Percentiles rank a stretch among this genome's conserved stretches.
These are phyloP conservation scores for Gnaphalium uliginosum DNA, from an alignment of 129 eudicot species.

Conservation along the genomic window DNA sequence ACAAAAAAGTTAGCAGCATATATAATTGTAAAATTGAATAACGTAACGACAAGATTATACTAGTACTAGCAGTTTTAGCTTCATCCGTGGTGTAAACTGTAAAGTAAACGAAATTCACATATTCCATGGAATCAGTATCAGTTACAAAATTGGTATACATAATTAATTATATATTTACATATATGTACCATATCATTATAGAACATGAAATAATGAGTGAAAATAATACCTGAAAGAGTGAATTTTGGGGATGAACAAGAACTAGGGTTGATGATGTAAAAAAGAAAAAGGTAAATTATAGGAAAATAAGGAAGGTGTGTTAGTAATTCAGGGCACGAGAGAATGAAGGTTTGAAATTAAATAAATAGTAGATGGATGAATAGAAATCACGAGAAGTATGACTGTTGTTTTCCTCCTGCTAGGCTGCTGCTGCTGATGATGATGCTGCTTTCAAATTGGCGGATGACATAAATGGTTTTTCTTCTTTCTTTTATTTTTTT, in stretches of 20 bases:
- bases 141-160: too few relatives aligned
- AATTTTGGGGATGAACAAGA: slow-evolving; percentile 21
- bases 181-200: not conserved
- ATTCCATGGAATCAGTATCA: not conserved
- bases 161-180: too few relatives aligned
- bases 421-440: not conserved
- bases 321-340: slow-evolving; percentile 35
- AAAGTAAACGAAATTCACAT: not conserved
- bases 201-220: too few relatives aligned
- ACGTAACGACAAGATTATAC: slow-evolving; percentile 7
- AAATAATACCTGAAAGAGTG: slow-evolving; percentile 22
- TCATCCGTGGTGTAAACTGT: slow-evolving; percentile 9
- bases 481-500: not conserved
- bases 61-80: not conserved
- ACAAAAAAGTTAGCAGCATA: slow-evolving; percentile 15
- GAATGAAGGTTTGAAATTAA: slow-evolving; percentile 21
- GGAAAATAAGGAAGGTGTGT: not conserved
- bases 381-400: slow-evolving; percentile 42
- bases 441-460: slow-evolving; percentile 18
- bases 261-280: slow-evolving; percentile 22
- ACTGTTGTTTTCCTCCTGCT: slow-evolving; percentile 41
- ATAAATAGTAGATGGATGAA: not conserved
- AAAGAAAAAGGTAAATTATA: not conserved
- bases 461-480: slow-evolving; percentile 19
- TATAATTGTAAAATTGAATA: not conserved